Percentiles rank a stretch among this genome's conserved stretches.
phyloP scores from a whole-genome alignment of 345 rosid genomes.

The Ricinus communis region DNA sequence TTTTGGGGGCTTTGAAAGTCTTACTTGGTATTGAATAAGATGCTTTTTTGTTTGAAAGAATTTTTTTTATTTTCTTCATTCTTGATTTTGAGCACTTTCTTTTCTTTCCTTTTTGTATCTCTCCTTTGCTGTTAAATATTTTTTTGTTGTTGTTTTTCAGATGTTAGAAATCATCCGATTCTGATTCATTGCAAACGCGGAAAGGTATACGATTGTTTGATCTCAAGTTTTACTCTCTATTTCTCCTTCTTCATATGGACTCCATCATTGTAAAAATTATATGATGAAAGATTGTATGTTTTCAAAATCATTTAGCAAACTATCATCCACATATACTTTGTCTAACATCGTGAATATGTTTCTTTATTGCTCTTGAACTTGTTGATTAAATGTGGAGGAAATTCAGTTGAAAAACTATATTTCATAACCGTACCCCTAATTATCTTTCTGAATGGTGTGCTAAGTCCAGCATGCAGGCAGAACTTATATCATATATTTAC shows the following conservation, averaged over 20 bases:
- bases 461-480: too few species aligned
- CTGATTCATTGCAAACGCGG: constrained; percentile 89
- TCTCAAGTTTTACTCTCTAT: neutral
- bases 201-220: constrained; percentile 46
- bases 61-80: neutral
- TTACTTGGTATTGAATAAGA: constrained; percentile 50
- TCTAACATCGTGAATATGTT: too few species aligned
- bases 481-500: too few species aligned
- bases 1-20: constrained; percentile 67
- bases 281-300: too few species aligned
- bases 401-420: too few species aligned
- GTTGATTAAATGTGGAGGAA: too few species aligned
- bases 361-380: too few species aligned
- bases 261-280: neutral
- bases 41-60: neutral
- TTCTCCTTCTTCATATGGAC: neutral
- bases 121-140: neutral
- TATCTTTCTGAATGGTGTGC: too few species aligned
- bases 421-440: too few species aligned
- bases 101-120: neutral
- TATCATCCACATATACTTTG: neutral
- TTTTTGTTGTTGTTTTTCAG: constrained; percentile 35
- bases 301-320: neutral
- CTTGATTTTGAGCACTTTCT: too few species aligned
- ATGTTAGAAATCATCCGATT: constrained; percentile 81